A percentile compares a stretch with the other conserved stretches of the same genome.
These are phyloP conservation scores for Agrocybe pediades DNA, from an alignment of 768 basidiomycete species.

Conservation along the genomic window DNA sequence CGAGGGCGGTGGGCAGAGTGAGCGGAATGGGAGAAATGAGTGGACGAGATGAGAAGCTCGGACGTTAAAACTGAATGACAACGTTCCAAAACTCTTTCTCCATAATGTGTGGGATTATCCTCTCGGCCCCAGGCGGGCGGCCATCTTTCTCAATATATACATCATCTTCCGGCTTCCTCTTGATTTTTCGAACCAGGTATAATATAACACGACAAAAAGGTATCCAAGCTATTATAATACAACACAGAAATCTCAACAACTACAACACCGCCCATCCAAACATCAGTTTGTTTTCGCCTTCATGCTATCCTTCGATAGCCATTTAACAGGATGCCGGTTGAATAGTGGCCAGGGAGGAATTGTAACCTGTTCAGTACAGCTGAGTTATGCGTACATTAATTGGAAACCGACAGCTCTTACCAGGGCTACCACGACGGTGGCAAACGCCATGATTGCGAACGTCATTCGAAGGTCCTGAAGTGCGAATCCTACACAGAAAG, in stretches of 20 bases:
- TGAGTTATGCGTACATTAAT: slow-evolving; percentile 1
- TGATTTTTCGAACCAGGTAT: not conserved
- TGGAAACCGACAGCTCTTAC: slow-evolving; percentile 31
- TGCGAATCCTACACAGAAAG: slow-evolving; percentile 59
- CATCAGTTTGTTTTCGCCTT: slow-evolving; percentile 28
- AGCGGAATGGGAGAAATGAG: slow-evolving; percentile 7
- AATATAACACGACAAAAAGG: not conserved
- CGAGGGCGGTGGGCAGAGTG: slow-evolving; percentile 9
- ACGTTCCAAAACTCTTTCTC: slow-evolving; percentile 11
- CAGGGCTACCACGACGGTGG: slow-evolving; percentile 39
- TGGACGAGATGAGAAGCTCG: slow-evolving; percentile 11
- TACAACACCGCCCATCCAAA: not conserved
- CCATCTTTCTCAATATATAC: slow-evolving; percentile 17
- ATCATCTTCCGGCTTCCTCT: slow-evolving; percentile 5
- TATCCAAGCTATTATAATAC: not conserved
- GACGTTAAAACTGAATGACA: slow-evolving; percentile 13
- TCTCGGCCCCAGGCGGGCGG: slow-evolving; percentile 15
- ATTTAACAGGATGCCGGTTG: slow-evolving; percentile 62
- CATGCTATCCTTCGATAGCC: slow-evolving; percentile 42
- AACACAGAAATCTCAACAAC: not conserved
- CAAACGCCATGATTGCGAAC: slow-evolving; percentile 47
- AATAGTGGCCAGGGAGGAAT: slow-evolving; percentile 74
- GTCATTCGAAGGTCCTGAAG: slow-evolving; percentile 57
- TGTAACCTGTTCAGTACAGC: slow-evolving; percentile 41
- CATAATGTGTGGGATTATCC: slow-evolving; percentile 21